Conservation (phyloP, 768 basidiomycete genomes). For the Rhodotorula kratochvilovae region DNA sequence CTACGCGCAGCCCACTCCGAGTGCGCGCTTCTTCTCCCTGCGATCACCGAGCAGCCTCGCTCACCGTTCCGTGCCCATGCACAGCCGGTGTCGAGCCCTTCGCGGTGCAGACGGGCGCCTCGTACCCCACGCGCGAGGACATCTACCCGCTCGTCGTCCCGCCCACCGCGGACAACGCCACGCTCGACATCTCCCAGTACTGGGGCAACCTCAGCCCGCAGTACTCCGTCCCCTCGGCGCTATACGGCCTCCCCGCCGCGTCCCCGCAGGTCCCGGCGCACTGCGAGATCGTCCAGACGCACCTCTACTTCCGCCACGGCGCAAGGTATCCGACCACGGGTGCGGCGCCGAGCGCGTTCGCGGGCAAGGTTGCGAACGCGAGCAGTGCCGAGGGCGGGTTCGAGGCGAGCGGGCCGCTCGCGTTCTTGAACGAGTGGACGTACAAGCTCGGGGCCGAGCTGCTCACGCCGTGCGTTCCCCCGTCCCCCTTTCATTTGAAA, state of each 20-base stretch:
- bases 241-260: conserved; percentile 46
- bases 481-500: too few relatives aligned
- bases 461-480: conserved; percentile 61
- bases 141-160: conserved; percentile 43
- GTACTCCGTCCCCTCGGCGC: conserved; percentile 44
- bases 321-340: conserved; percentile 48
- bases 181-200: conserved; percentile 43
- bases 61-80: neutral
- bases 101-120: conserved; percentile 42
- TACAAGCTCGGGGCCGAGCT: conserved; percentile 84
- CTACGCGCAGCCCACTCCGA: conserved; percentile 13
- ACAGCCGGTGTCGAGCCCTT: conserved; percentile 43
- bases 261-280: conserved; percentile 44
- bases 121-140: conserved; percentile 35
- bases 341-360: conserved; percentile 42
- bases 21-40: neutral
- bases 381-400: conserved; percentile 27
- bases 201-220: conserved; percentile 47
- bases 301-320: conserved; percentile 42
- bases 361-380: conserved; percentile 44
- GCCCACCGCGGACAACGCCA: neutral
- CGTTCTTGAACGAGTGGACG: conserved; percentile 77
- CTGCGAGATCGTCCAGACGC: conserved; percentile 45
- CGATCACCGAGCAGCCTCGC: neutral
- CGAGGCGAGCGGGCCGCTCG: conserved; percentile 54